These are phyloP conservation scores for Canavalia ensiformis DNA, from an alignment of 306 rosid genomes.

Conservation along the genomic window DNA sequence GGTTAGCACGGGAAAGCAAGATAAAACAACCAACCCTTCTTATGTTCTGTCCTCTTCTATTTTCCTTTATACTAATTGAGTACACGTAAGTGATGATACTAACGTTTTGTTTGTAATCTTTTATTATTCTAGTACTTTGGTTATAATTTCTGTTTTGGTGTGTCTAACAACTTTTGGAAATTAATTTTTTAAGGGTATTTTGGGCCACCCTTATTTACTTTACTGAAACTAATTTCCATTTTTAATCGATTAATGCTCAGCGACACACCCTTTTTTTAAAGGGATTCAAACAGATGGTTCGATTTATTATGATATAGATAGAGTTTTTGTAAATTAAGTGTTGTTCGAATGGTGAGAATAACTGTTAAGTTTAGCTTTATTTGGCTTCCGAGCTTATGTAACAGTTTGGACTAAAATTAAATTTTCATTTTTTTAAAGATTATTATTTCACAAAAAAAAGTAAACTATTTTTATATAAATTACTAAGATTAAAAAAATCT, in stretches of 20 bases:
- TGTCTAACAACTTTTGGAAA: conserved; percentile 34
- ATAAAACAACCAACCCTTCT: neutral
- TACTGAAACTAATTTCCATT: neutral
- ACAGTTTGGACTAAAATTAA: too few species aligned
- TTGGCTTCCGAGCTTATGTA: too few species aligned
- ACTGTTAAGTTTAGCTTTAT: too few species aligned
- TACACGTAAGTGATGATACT: conserved; percentile 44
- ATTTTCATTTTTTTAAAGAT: too few species aligned
- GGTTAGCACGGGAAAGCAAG: conserved; percentile 13
- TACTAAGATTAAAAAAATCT: too few species aligned
- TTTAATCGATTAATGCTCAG: neutral
- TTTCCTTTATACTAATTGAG: conserved; percentile 42
- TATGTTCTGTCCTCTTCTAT: neutral
- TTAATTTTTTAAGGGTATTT: neutral
- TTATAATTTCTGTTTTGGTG: neutral
- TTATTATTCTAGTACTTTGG: neutral
- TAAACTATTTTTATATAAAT: too few species aligned
- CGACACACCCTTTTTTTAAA: neutral
- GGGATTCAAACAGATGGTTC: too few species aligned
- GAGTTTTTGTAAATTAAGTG: too few species aligned
- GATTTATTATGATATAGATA: too few species aligned
- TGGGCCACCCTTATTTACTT: neutral
- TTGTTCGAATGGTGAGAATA: too few species aligned
- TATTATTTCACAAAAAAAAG: too few species aligned
- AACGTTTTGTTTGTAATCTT: neutral